Base-by-base conservation (phyloP, 768 basidiomycete genomes). In the Butyriboletus loyo region DNA sequence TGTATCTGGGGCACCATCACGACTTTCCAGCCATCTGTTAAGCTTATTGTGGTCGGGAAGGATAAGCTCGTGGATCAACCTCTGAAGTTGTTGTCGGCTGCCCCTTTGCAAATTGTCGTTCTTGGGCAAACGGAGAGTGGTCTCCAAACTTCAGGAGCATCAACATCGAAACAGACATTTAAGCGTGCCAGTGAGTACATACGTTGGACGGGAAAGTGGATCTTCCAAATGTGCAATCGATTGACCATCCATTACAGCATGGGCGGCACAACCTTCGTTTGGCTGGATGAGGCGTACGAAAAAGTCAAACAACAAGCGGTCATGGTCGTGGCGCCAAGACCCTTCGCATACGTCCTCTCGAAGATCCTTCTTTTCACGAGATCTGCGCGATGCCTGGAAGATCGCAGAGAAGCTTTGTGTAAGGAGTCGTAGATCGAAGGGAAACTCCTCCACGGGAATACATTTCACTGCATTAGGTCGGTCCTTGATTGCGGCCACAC, bases 391-490 rank as follows among this genome's bases (percentile, higher is more conserved):
- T 25, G 52, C 47, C n/a, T 45, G 55, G 27, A 56, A 56, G 9
- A 56, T 56, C 2, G 46, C 55, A 1, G 52, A 54, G 38, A 56
- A 54, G n/a, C 47, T 56, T 24, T 49, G 46, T 31, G 41, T 27
- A 1, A 56, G 52, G 15, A 54, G 13, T 13, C 38, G 46, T 10
- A 54, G 25, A 34, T 53, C 46, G 27, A 27, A n/a, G n/a, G 55
- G 55, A 35, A 53, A 56, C 19, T 48, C 37, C 2, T 44, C 11
- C 27, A 9, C 30, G 2, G 55, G 46, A 9, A 56, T 13, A 11
- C 8, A 39, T 27, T 39, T 30, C 0, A 56, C 21, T 22, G 21
- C 51, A 19, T 17, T 38, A 10, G 36, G 36, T 17, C 38, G 38
- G 5, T 2, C 4, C 31, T 35, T 48, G 10, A 56, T 43, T 40